A percentile compares a stretch with the other conserved stretches of the same genome.
These are phyloP conservation scores for Alternaria consortialis DNA, from an alignment of 2,329 filamentous ascomycete species.

Conservation along the genomic window DNA sequence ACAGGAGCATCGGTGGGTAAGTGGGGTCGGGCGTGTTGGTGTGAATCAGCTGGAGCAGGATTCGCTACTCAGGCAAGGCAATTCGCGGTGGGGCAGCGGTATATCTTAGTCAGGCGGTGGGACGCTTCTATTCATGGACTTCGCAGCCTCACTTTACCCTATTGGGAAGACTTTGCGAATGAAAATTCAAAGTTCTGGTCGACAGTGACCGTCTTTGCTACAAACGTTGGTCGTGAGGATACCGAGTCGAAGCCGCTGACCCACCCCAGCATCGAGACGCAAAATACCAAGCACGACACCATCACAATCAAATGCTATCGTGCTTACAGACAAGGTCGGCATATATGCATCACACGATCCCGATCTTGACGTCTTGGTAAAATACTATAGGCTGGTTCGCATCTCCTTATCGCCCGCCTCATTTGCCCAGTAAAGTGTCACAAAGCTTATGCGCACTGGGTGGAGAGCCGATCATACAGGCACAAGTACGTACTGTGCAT, in stretches of 20 bases:
- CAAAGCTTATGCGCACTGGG: constrained; percentile 20
- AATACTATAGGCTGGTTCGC: constrained; percentile 7
- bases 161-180: constrained; percentile 26
- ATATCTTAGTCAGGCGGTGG: constrained; percentile 17
- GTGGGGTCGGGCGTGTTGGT: background rate
- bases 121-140: constrained; percentile 13
- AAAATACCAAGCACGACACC: background rate
- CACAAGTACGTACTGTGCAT: constrained; percentile 21
- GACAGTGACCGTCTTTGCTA: constrained; percentile 4
- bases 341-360: background rate
- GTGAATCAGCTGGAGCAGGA: background rate
- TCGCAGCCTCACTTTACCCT: constrained; percentile 15
- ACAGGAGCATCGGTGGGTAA: background rate
- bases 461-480: constrained; percentile 33
- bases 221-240: background rate
- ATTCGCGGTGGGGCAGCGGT: constrained; percentile 8
- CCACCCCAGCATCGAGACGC: background rate
- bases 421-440: constrained; percentile 11
- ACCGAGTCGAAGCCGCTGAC: background rate
- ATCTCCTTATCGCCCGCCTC: constrained; percentile 22
- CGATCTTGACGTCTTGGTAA: constrained; percentile 9
- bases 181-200: background rate
- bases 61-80: background rate
- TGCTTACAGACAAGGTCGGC: background rate
- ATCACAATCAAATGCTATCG: background rate